A percentile compares a stretch with the other conserved stretches of the same genome.
Conservation (phyloP, 2,329 filamentous ascomycete genomes). For the Colletotrichum cordylinicola region DNA sequence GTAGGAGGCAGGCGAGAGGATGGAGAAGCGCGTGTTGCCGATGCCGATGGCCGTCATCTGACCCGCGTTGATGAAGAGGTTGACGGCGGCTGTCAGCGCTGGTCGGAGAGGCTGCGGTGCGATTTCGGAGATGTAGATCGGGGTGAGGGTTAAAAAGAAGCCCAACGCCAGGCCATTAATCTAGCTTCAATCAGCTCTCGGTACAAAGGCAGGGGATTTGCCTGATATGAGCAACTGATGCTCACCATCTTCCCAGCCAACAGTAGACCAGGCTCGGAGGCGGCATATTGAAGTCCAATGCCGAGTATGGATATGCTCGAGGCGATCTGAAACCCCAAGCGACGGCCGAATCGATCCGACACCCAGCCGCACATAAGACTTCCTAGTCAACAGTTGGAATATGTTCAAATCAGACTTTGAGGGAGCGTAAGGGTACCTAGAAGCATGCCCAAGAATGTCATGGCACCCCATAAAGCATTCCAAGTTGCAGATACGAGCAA, state of each 20-base stretch:
- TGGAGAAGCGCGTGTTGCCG: not conserved
- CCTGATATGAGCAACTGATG: not conserved
- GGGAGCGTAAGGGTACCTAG: not conserved
- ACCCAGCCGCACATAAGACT: not conserved
- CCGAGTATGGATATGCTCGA: not conserved
- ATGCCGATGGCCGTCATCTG: not conserved
- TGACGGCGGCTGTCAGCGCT: not conserved
- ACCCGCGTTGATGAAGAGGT: not conserved
- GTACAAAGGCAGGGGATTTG: not conserved
- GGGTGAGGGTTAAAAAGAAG: not conserved
- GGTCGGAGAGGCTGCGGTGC: not conserved
- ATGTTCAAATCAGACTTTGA: not conserved
- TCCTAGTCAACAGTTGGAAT: not conserved
- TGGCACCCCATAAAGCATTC: not conserved
- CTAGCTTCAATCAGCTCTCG: not conserved
- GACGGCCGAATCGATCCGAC: not conserved
- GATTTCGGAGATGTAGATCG: not conserved
- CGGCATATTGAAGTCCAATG: not conserved
- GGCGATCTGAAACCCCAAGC: not conserved
- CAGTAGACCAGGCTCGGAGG: not conserved
- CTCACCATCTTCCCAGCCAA: not conserved
- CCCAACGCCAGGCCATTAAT: not conserved
- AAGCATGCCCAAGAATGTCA: not conserved
- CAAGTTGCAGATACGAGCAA: constrained; percentile 18
- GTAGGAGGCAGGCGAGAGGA: not conserved